Evolutionary conservation across 352 stramenopile genomes (phyloP).

Genomic region (Phytophthora pseudosyringae): DNA sequence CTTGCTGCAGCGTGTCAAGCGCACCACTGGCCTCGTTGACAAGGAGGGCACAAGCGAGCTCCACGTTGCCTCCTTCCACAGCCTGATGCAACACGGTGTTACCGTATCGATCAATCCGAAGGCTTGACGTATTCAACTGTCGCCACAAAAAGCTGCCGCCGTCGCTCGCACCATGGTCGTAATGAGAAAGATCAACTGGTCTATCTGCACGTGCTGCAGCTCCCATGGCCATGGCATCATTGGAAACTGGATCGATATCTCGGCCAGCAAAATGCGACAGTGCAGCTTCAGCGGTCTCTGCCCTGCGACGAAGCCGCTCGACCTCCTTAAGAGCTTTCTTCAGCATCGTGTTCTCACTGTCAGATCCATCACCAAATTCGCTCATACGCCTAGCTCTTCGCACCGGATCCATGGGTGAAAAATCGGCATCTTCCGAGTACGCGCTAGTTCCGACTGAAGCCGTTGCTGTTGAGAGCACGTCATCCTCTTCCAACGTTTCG

Average conservation of each 20-base stretch:
- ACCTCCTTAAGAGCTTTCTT: slow-evolving; percentile 59
- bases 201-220: slow-evolving; percentile 11
- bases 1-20: slow-evolving; percentile 57
- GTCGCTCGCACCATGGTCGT: slow-evolving; percentile 11
- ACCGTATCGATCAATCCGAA: slow-evolving; percentile 59
- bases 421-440: slow-evolving; percentile 45
- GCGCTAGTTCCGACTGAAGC: slow-evolving; percentile 49
- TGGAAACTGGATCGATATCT: slow-evolving; percentile 23
- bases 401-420: slow-evolving; percentile 24
- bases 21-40: slow-evolving; percentile 43
- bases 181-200: slow-evolving; percentile 2
- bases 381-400: slow-evolving; percentile 20
- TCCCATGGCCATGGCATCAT: slow-evolving; percentile 19
- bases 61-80: slow-evolving; percentile 48
- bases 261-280: slow-evolving; percentile 41
- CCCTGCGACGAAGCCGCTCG: slow-evolving; percentile 62
- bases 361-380: slow-evolving; percentile 20
- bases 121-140: slow-evolving; percentile 29
- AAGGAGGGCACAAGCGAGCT: slow-evolving; percentile 60
- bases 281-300: slow-evolving; percentile 66
- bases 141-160: slow-evolving; percentile 22
- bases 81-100: slow-evolving; percentile 63
- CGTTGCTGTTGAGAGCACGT: slow-evolving; percentile 41
- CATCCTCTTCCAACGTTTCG: slow-evolving; percentile 41
- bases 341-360: slow-evolving; percentile 47